These are phyloP conservation scores for Suillus weaverae DNA, from an alignment of 768 basidiomycete genomes.

Conservation along the genomic window DNA sequence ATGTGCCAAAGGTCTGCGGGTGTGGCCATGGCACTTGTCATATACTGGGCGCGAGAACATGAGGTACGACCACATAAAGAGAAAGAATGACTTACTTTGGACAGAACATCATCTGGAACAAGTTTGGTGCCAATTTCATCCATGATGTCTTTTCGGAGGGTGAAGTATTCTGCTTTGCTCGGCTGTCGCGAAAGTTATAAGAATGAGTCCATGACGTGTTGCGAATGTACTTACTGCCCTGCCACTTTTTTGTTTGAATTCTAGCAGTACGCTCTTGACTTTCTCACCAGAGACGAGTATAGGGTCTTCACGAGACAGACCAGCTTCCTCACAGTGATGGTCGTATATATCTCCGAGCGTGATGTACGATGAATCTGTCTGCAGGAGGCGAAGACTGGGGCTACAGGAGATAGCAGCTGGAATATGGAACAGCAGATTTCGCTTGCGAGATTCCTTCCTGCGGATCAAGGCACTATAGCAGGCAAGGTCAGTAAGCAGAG, in stretches of 20 bases:
- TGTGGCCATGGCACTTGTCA: constrained; percentile 81
- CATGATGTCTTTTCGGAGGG: constrained; percentile 78
- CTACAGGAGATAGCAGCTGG: constrained; percentile 86
- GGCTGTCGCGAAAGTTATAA: constrained; percentile 38
- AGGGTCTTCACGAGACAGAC: constrained; percentile 85
- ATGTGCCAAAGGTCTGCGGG: constrained; percentile 92
- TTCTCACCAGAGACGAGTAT: constrained; percentile 86
- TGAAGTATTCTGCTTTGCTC: constrained; percentile 63
- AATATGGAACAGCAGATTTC: constrained; percentile 89
- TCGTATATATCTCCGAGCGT: constrained; percentile 94
- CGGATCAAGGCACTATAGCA: constrained; percentile 70
- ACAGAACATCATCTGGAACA: constrained; percentile 85
- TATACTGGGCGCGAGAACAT: constrained; percentile 59
- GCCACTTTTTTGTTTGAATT: constrained; percentile 50
- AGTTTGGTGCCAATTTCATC: constrained; percentile 88
- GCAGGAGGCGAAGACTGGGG: constrained; percentile 79
- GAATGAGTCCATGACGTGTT: not conserved
- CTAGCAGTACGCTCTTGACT: constrained; percentile 64
- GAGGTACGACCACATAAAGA: not conserved
- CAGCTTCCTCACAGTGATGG: constrained; percentile 72
- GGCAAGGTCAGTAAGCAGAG: constrained; percentile 6
- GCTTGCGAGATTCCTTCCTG: constrained; percentile 90
- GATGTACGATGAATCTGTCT: constrained; percentile 89
- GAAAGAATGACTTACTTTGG: constrained; percentile 54
- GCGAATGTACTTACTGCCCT: constrained; percentile 34